Percentiles rank a stretch among this genome's conserved stretches.
phyloP scores from a whole-genome alignment of 768 basidiomycete species.

The Pleurotus citrinopileatus region DNA sequence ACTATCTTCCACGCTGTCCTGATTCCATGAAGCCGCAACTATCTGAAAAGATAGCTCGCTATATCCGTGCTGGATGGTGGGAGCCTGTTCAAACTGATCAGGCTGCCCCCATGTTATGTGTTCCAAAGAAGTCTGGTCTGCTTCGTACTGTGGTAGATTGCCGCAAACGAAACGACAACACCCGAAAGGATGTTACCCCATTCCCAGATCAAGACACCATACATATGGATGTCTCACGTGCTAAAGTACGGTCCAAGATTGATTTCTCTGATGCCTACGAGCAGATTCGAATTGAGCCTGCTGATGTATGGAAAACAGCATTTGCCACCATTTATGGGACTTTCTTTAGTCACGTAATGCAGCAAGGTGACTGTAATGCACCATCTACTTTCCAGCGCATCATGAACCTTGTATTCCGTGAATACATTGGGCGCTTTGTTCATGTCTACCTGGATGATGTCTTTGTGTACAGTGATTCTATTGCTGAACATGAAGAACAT shows the following conservation, averaged over 20 bases:
- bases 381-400: conserved; percentile 43
- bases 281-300: conserved; percentile 30
- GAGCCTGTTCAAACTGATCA: conserved; percentile 16
- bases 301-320: conserved; percentile 27
- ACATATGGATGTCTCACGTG: conserved; percentile 26
- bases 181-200: conserved; percentile 33
- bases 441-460: conserved; percentile 46
- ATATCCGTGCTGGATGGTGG: conserved; percentile 35
- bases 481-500: conserved; percentile 35
- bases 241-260: conserved; percentile 32
- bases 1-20: conserved; percentile 29
- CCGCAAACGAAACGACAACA: conserved; percentile 38
- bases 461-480: conserved; percentile 31
- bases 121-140: conserved; percentile 26
- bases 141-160: conserved; percentile 33
- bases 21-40: conserved; percentile 25
- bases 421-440: conserved; percentile 33
- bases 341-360: conserved; percentile 37
- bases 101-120: conserved; percentile 28
- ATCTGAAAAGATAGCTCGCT: conserved; percentile 27
- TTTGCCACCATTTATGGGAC: conserved; percentile 36
- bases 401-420: conserved; percentile 38
- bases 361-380: conserved; percentile 43
- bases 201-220: conserved; percentile 39
- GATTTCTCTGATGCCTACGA: conserved; percentile 41